Conservation (phyloP, 140 eudicot species). For the Erigeron philadelphicus region DNA sequence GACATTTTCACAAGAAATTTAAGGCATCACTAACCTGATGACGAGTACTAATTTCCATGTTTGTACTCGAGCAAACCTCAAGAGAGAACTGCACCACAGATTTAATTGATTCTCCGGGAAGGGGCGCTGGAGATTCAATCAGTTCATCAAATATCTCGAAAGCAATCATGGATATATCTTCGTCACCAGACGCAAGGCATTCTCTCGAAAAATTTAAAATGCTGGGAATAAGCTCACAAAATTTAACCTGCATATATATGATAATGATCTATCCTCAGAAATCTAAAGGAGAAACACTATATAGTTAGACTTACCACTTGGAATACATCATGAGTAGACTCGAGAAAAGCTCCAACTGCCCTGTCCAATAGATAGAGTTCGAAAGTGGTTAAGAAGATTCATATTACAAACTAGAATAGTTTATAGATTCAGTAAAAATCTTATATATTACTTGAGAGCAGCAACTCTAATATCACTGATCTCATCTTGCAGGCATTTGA, state of each 20-base stretch:
- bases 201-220: slow-evolving; percentile 72
- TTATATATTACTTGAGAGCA: slow-evolving; percentile 66
- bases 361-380: slow-evolving; percentile 35
- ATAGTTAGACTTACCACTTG: slow-evolving; percentile 62
- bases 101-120: slow-evolving; percentile 76
- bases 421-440: slow-evolving; percentile 2
- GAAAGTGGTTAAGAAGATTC: slow-evolving; percentile 10
- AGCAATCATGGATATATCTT: slow-evolving; percentile 70
- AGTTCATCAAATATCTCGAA: slow-evolving; percentile 91
- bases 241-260: slow-evolving; percentile 51
- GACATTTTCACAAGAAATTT: not conserved
- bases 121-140: slow-evolving; percentile 89
- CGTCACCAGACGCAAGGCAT: slow-evolving; percentile 79
- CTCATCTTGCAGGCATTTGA: slow-evolving; percentile 82
- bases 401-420: slow-evolving; percentile 3
- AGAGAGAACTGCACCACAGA: slow-evolving; percentile 87
- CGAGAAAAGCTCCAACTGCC: slow-evolving; percentile 94
- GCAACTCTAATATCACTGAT: slow-evolving; percentile 79
- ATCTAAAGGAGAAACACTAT: not conserved
- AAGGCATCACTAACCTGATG: slow-evolving; percentile 54
- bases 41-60: slow-evolving; percentile 65
- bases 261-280: slow-evolving; percentile 2
- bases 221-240: slow-evolving; percentile 77
- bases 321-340: slow-evolving; percentile 72
- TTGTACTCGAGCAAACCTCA: slow-evolving; percentile 65